Conservation (phyloP, 495 filamentous ascomycete genomes). For the Penicillium crystallinum region DNA sequence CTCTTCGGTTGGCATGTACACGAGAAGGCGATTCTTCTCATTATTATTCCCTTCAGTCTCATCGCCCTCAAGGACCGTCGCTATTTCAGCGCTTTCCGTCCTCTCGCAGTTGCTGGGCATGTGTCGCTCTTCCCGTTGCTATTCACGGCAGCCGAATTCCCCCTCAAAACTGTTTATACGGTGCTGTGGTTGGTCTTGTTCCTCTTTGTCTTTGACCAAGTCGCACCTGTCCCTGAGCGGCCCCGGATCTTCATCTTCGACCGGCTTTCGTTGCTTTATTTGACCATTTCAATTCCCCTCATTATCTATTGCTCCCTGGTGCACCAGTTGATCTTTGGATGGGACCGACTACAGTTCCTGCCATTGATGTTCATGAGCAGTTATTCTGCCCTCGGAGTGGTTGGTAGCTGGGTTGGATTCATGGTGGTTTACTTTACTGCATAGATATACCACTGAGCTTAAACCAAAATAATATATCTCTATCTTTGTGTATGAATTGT, state of each 20-base stretch:
- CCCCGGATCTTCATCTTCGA: conserved; percentile 82
- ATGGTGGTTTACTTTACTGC: conserved; percentile 86
- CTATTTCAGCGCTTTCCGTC: conserved; percentile 86
- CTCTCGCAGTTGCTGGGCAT: conserved; percentile 86
- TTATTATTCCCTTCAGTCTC: conserved; percentile 93
- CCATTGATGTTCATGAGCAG: conserved; percentile 96
- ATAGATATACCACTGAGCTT: conserved; percentile 22
- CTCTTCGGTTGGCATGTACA: conserved; percentile 99
- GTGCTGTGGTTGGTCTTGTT: conserved; percentile 87
- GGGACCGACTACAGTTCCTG: conserved; percentile 74
- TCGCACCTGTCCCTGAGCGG: conserved; percentile 73
- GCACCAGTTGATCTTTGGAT: conserved; percentile 76
- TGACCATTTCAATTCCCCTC: conserved; percentile 79
- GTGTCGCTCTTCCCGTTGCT: conserved; percentile 93
- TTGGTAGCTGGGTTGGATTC: conserved; percentile 95
- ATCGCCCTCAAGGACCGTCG: conserved; percentile 89
- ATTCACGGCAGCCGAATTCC: conserved; percentile 83
- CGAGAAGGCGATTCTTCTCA: conserved; percentile 91
- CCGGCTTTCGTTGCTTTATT: conserved; percentile 82
- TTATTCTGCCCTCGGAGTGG: conserved; percentile 90
- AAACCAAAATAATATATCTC: conserved; percentile 2
- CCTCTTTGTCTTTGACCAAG: conserved; percentile 75
- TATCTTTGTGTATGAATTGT: too few species aligned
- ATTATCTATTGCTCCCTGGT: conserved; percentile 83
- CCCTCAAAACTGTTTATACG: conserved; percentile 89